Evolutionary conservation across 192 early-diverging fungal species (phyloP).

Genomic region (Coemansia sp.): DNA sequence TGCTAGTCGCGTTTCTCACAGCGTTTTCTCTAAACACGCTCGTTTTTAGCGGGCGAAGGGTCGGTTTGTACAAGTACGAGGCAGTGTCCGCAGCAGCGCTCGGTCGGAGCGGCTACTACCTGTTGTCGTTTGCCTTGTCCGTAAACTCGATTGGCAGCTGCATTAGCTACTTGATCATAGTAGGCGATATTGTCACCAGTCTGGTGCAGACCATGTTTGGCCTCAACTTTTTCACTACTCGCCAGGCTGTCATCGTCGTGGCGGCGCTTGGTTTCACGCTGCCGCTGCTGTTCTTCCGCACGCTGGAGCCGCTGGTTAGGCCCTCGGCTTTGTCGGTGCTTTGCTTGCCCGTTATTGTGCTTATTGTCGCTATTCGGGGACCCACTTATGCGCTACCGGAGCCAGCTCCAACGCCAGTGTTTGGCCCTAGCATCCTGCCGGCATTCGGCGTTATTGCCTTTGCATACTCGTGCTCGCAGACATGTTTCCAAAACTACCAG

Average conservation of each 20-base stretch:
- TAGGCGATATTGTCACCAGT: slow-evolving; percentile 40
- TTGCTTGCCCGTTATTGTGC: slow-evolving; percentile 62
- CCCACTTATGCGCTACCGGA: slow-evolving; percentile 55
- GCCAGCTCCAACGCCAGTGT: slow-evolving; percentile 52
- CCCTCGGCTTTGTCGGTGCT: slow-evolving; percentile 60
- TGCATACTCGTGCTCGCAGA: slow-evolving; percentile 64
- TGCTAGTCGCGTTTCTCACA: slow-evolving; percentile 52
- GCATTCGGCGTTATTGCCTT: slow-evolving; percentile 68
- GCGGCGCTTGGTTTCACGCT: slow-evolving; percentile 42
- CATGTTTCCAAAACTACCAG: slow-evolving; percentile 58
- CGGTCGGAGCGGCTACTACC: slow-evolving; percentile 54
- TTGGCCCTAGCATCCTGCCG: slow-evolving; percentile 61
- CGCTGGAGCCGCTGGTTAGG: slow-evolving; percentile 58
- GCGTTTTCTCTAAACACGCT: slow-evolving; percentile 56
- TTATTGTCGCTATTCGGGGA: slow-evolving; percentile 58
- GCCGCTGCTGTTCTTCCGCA: slow-evolving; percentile 63
- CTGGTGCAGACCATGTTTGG: slow-evolving; percentile 25
- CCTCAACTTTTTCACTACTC: slow-evolving; percentile 9
- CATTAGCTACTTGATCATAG: slow-evolving; percentile 62
- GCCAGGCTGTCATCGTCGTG: slow-evolving; percentile 19
- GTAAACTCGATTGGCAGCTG: slow-evolving; percentile 61
- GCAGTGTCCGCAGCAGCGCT: slow-evolving; percentile 50
- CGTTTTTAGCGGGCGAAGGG: slow-evolving; percentile 55
- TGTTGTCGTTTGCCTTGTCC: slow-evolving; percentile 57
- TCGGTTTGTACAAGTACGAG: slow-evolving; percentile 57